Conservation (phyloP, 2,329 filamentous ascomycete genomes). For the Claviceps capensis region DNA sequence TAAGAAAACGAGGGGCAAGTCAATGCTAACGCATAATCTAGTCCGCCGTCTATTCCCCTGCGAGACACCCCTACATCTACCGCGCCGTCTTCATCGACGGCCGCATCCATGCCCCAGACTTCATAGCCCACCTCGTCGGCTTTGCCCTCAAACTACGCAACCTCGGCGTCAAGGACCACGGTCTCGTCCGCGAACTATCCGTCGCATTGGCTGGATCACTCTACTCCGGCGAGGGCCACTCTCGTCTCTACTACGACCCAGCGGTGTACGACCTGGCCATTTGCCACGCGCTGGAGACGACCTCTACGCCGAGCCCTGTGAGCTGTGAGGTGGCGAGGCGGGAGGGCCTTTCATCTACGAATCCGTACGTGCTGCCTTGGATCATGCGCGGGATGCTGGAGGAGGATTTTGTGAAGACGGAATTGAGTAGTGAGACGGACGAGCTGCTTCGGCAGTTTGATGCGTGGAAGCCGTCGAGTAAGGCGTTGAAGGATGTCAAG, state of each 20-base stretch:
- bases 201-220: slow-evolving; percentile 79
- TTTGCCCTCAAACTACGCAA: slow-evolving; percentile 92
- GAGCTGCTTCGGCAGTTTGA: slow-evolving; percentile 80
- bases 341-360: slow-evolving; percentile 37
- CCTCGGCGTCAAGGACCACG: slow-evolving; percentile 83
- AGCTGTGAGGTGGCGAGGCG: slow-evolving; percentile 14
- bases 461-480: slow-evolving; percentile 80
- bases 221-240: slow-evolving; percentile 87
- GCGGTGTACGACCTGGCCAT: slow-evolving; percentile 72
- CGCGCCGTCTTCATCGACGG: slow-evolving; percentile 94
- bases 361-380: slow-evolving; percentile 88
- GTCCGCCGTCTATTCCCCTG: slow-evolving; percentile 77
- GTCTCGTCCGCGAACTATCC: slow-evolving; percentile 80
- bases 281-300: slow-evolving; percentile 60
- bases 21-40: slow-evolving; percentile 9
- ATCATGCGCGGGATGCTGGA: slow-evolving; percentile 88
- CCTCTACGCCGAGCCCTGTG: slow-evolving; percentile 30
- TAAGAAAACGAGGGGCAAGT: not conserved
- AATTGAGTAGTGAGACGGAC: slow-evolving; percentile 62
- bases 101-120: slow-evolving; percentile 81
- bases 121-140: slow-evolving; percentile 82
- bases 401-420: slow-evolving; percentile 77
- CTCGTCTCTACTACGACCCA: slow-evolving; percentile 79
- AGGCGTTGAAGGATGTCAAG: slow-evolving; percentile 89
- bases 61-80: slow-evolving; percentile 84